phyloP scores from a whole-genome alignment of 1,284 basidiomycete genomes.

The Ganoderma sinense region DNA sequence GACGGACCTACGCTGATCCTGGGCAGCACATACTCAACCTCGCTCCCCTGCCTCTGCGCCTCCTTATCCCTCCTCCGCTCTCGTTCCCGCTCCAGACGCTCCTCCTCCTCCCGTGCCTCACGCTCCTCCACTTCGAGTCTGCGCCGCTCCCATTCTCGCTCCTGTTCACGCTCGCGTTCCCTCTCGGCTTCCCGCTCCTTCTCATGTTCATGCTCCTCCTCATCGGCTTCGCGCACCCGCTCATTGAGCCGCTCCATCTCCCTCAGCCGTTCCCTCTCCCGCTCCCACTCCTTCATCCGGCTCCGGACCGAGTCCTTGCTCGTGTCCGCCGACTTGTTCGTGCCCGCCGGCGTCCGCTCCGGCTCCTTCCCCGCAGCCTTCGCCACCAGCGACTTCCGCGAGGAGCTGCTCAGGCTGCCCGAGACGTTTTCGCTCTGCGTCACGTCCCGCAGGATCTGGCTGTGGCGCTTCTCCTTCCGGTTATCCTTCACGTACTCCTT shows the following conservation, averaged over 20 bases:
- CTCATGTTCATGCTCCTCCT: constrained; percentile 58
- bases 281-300: constrained; percentile 64
- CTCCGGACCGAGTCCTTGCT: constrained; percentile 52
- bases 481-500: constrained; percentile 13
- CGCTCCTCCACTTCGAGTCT: constrained; percentile 37
- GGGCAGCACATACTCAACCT: constrained; percentile 25
- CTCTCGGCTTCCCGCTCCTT: constrained; percentile 27
- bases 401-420: constrained; percentile 3
- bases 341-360: constrained; percentile 22
- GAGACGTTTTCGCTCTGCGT: constrained; percentile 29
- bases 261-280: constrained; percentile 60
- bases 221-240: constrained; percentile 31
- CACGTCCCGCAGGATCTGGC: constrained; percentile 35
- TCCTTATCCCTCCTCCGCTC: constrained; percentile 21
- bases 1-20: constrained; percentile 32
- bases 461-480: constrained; percentile 27
- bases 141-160: constrained; percentile 43
- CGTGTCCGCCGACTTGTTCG: constrained; percentile 35
- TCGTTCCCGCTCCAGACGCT: not conserved
- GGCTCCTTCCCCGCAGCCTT: constrained; percentile 12
- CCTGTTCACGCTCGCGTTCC: constrained; percentile 24
- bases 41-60: constrained; percentile 16
- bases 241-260: constrained; percentile 63
- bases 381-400: constrained; percentile 2
- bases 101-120: constrained; percentile 41